Conservation (phyloP, 164 flowering plant genomes). For the Paratinospora sagittata region DNA sequence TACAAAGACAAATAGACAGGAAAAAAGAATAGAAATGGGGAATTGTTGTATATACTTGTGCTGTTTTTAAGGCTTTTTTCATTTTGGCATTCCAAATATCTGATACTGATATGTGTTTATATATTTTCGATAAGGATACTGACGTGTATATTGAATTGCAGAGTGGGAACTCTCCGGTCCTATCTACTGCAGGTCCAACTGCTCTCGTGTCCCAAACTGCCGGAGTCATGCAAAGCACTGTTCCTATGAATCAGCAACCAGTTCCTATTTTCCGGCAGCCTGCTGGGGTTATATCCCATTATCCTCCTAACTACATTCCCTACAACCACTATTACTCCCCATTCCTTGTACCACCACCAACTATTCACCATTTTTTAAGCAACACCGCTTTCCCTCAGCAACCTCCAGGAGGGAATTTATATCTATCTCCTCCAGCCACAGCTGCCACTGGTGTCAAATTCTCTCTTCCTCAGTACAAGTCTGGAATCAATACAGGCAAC, state of each 20-base stretch:
- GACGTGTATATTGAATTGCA: constrained; percentile 27
- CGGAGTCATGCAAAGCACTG: constrained; percentile 69
- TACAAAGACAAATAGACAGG: too few relatives aligned
- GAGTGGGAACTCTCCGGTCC: constrained; percentile 54
- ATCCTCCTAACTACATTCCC: constrained; percentile 59
- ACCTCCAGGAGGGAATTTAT: constrained; percentile 55
- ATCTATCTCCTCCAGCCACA: constrained; percentile 45
- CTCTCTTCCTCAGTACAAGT: constrained; percentile 61
- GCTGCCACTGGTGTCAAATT: constrained; percentile 51
- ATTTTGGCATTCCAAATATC: neutral
- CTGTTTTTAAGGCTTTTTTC: neutral
- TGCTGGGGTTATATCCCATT: constrained; percentile 62
- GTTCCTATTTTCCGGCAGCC: constrained; percentile 80
- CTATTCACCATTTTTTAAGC: constrained; percentile 65
- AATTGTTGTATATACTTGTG: neutral
- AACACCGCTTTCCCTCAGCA: constrained; percentile 80
- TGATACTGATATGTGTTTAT: neutral
- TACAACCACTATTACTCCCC: constrained; percentile 71
- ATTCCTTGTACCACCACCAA: constrained; percentile 62
- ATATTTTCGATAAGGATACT: neutral
- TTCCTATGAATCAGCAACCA: constrained; percentile 66
- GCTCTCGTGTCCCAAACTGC: constrained; percentile 62
- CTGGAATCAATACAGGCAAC: constrained; percentile 53
- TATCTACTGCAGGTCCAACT: constrained; percentile 53
- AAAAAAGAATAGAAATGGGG: too few relatives aligned